Conservation (phyloP, 1,139 yeast genomes). For the Geotrichum histeridarum region DNA sequence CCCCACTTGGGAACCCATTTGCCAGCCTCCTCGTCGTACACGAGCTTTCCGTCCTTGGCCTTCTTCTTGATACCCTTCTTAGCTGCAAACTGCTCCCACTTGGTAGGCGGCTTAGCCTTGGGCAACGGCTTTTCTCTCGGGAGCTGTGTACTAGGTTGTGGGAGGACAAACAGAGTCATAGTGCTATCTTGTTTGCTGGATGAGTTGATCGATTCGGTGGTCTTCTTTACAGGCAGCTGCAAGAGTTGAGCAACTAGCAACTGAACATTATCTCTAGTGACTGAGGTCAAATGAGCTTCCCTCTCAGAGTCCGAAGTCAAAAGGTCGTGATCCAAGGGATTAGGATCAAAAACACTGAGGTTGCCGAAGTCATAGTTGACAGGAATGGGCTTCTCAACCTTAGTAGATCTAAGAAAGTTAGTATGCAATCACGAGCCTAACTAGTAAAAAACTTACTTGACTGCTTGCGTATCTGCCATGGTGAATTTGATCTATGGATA, state of each 20-base stretch:
- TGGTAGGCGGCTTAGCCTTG: constrained; percentile 83
- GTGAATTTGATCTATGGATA: too few relatives aligned
- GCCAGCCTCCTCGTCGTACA: constrained; percentile 80
- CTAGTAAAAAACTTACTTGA: neutral
- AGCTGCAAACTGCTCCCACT: constrained; percentile 95
- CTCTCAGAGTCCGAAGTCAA: constrained; percentile 54
- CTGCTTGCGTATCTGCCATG: constrained; percentile 1
- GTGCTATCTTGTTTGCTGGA: constrained; percentile 63
- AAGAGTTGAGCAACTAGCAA: constrained; percentile 82
- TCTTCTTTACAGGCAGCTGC: constrained; percentile 80
- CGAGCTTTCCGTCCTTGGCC: constrained; percentile 85
- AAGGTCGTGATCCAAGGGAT: constrained; percentile 78
- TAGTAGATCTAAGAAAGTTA: constrained; percentile 52
- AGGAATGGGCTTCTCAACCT: constrained; percentile 85
- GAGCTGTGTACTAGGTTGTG: constrained; percentile 73
- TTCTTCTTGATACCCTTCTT: constrained; percentile 91
- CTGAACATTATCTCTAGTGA: constrained; percentile 92
- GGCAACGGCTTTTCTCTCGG: constrained; percentile 97
- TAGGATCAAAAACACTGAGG: constrained; percentile 69
- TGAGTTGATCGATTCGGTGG: constrained; percentile 58
- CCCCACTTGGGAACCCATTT: constrained; percentile 99
- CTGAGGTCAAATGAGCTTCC: constrained; percentile 59
- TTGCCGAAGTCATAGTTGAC: constrained; percentile 82
- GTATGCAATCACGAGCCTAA: too few relatives aligned
- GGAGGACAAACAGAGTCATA: constrained; percentile 77